phyloP scores from a whole-genome alignment of 2,329 filamentous ascomycete species.

The Colletotrichum sp. region DNA sequence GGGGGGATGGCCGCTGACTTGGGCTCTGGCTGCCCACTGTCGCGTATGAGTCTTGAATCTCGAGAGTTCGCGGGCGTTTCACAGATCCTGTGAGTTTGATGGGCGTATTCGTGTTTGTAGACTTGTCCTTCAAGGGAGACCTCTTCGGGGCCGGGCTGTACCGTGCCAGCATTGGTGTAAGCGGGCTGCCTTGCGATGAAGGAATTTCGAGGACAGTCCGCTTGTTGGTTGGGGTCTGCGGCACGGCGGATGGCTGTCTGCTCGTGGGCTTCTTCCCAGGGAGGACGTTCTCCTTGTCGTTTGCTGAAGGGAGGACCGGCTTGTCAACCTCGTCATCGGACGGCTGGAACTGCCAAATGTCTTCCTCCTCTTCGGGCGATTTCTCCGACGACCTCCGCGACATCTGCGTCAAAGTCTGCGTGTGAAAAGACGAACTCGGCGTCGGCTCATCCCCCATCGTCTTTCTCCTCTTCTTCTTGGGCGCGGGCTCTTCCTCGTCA shows the following conservation, averaged over 20 bases:
- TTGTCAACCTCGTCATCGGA: conserved; percentile 42
- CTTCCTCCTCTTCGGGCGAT: conserved; percentile 15
- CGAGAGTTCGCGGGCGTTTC: conserved; percentile 35
- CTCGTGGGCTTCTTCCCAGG: conserved; percentile 29
- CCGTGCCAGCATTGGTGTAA: conserved; percentile 43
- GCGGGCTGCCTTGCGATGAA: conserved; percentile 49
- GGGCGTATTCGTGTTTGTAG: conserved; percentile 26
- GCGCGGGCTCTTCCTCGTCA: conserved; percentile 24
- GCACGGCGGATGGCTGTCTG: conserved; percentile 35
- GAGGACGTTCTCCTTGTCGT: conserved; percentile 32
- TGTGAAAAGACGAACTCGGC: conserved; percentile 39
- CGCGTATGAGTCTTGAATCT: conserved; percentile 52
- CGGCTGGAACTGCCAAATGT: conserved; percentile 33
- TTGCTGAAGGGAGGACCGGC: conserved; percentile 41
- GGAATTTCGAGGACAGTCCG: conserved; percentile 44
- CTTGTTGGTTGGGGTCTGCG: conserved; percentile 44
- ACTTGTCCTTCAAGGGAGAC: conserved; percentile 45
- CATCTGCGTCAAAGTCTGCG: conserved; percentile 48
- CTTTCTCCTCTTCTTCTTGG: conserved; percentile 24
- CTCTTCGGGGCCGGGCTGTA: conserved; percentile 37
- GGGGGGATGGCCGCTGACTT: conserved; percentile 8
- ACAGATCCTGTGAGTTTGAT: conserved; percentile 5
- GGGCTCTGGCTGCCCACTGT: conserved; percentile 26
- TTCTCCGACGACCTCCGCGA: conserved; percentile 47
- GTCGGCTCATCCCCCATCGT: conserved; percentile 33